A percentile compares a stretch with the other conserved stretches of the same genome.
phyloP scores from a whole-genome alignment of 1,139 yeast genomes.

The Geotrichum phurueaensis region DNA sequence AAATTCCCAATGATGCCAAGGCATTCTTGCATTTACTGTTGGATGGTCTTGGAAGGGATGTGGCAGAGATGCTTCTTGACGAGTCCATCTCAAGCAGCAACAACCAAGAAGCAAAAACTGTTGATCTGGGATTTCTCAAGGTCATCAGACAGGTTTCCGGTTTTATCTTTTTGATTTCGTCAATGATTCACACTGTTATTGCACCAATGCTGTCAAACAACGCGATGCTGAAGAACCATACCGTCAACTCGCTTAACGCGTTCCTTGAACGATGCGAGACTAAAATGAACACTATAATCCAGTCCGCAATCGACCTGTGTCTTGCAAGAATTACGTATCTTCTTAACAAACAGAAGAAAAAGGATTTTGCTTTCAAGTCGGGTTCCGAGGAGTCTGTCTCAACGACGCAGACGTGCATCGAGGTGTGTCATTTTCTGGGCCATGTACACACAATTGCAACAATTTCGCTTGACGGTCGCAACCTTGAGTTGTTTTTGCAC shows the following conservation, averaged over 20 bases:
- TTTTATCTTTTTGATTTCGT: conserved; percentile 60
- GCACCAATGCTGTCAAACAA: conserved; percentile 61
- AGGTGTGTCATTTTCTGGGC: conserved; percentile 50
- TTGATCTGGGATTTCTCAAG: conserved; percentile 45
- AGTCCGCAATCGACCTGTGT: conserved; percentile 49
- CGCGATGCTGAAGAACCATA: conserved; percentile 48
- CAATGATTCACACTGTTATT: conserved; percentile 64
- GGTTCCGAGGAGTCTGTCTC: conserved; percentile 32
- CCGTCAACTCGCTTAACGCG: conserved; percentile 60
- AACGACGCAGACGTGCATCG: conserved; percentile 51
- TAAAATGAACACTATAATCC: conserved; percentile 60
- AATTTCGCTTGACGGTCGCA: conserved; percentile 46
- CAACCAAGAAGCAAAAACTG: conserved; percentile 36
- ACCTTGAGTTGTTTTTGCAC: conserved; percentile 48
- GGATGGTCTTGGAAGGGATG: conserved; percentile 65
- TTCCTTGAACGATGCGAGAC: conserved; percentile 64
- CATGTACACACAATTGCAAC: conserved; percentile 34
- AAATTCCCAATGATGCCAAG: conserved; percentile 57
- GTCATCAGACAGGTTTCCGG: conserved; percentile 55
- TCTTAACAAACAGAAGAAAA: conserved; percentile 57
- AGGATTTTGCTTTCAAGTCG: conserved; percentile 50
- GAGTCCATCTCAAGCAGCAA: conserved; percentile 48
- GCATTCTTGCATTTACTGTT: conserved; percentile 64
- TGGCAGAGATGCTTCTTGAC: conserved; percentile 70
- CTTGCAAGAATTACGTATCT: conserved; percentile 32